Evolutionary conservation across 1,284 basidiomycete species (phyloP), one percentile per base, ranked within the genome.

Genomic region (Puccinia polysora): DNA sequence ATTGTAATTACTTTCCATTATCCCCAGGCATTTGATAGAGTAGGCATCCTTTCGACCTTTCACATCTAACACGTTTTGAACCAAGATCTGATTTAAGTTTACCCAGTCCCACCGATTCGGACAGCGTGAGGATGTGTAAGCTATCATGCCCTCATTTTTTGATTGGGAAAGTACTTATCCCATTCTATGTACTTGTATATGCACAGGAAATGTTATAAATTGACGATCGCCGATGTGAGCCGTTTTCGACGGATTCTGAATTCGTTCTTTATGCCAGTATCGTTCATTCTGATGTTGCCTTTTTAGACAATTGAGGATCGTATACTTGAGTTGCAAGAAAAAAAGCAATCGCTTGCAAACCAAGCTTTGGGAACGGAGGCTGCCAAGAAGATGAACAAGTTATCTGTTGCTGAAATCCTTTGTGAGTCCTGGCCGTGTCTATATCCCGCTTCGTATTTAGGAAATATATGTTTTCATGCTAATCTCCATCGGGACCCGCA

Each of bases 71-170:
- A 2, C n/a, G 14, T 28, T n/a, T 45, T 20, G 36, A 20, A 43
- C 30, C 43, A 2, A 32, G 40, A 8, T 10, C 18, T 47, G 3
- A 4, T 40, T 45, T 20, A 38, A 20, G 7, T 52, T 4, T 36
- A n/a, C 14, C 1, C 56, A 69, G 67, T 14, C 67, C 32, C 67
- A 69, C 60, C 67, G 67, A 50, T 69, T 69, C 23, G 67, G 67
- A 45, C 67, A 69, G 52, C 67, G 53, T 14, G 67, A 69, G 1
- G 67, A 69, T 38, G 67, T 69, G 67, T 69, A 59, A 43, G 67
- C n/a, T n/a, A n/a, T n/a, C n/a, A n/a, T 60, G 15, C 4, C 3
- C 1, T 55, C 5, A 4, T 47, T 34, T 55, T 55, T 50, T 20
- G n/a, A 18, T 8, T 40, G 34, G 15, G n/a, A 25, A 30, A 56